Base-by-base conservation (phyloP, 768 basidiomycete genomes). In the Auriscalpium microsporum region DNA sequence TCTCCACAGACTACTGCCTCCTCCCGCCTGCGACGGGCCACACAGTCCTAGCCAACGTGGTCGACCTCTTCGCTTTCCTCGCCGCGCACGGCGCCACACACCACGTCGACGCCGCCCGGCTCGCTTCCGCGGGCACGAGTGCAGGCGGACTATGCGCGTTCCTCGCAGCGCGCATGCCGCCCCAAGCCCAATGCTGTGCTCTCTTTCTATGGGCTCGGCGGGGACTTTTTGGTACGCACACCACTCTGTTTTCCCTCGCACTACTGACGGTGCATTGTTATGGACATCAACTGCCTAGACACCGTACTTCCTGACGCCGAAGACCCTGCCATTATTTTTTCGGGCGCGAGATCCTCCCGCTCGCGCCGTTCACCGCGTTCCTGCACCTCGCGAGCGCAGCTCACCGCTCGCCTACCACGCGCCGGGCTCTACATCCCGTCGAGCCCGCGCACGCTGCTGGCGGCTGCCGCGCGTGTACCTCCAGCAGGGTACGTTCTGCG, bases 61-160 rank as follows among this genome's bases (percentile, higher is more conserved):
- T 75, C 48, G 82, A 81, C 57, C 64, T 81, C 4, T 80, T 86
- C 53, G 51, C 56, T 0, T 86, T 79, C 63, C 56, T 86, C 1
- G 59, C 62, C 28, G 60, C 58, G 44, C 49, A 55, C 16, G 53
- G 64, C 48, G 67, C 60, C 45, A 10, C 48, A 28, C 40, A 28
- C 21, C 21, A 21, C 21, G 16, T 86, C 36, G 75, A 84, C 58
- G 42, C 68, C 16, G 58, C 72, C 1, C 65, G 73, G 3, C 71
- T 86, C 11, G 78, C 73, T 0, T 81, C 81, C 2, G 69, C 77
- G 4, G 86, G 85, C 1, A 72, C 75, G 13, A 84, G 83, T 58
- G 78, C 82, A 0, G 86, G 86, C 10, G 83, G 81, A 2, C 67
- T 79, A n/a, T 83, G 82, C 57, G 79, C 82, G 1, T 84, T 82